A percentile compares a stretch with the other conserved stretches of the same genome.
Evolutionary conservation across 2,329 filamentous ascomycete genomes (phyloP).

Genomic region (Drechslerella dactyloides): DNA sequence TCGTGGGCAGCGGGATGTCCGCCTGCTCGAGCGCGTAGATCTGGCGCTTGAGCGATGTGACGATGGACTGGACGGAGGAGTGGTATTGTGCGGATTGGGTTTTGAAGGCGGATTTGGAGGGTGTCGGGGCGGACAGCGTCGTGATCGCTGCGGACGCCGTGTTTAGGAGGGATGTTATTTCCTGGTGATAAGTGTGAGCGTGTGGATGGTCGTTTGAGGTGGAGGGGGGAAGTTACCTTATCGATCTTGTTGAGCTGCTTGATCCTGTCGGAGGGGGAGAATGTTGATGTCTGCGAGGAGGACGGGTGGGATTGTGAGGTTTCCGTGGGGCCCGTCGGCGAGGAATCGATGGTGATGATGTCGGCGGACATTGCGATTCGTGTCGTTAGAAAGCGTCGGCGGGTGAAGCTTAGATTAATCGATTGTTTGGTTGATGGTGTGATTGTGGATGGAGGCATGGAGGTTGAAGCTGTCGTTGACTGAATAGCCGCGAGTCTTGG

Average conservation of each 20-base stretch:
- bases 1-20: constrained; percentile 38
- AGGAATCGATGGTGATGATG: constrained; percentile 27
- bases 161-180: constrained; percentile 43
- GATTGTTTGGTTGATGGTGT: constrained; percentile 1
- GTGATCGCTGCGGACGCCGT: constrained; percentile 52
- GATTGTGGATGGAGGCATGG: not conserved
- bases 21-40: constrained; percentile 46
- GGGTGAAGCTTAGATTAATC: not conserved
- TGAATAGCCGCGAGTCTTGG: constrained; percentile 21
- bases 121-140: constrained; percentile 26
- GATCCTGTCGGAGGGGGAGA: constrained; percentile 45
- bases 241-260: constrained; percentile 50
- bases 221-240: constrained; percentile 13
- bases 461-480: constrained; percentile 15
- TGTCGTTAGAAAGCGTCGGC: no score
- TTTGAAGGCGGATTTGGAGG: constrained; percentile 37
- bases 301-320: constrained; percentile 17
- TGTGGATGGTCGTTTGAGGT: not conserved
- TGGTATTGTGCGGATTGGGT: constrained; percentile 38
- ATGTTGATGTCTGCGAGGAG: constrained; percentile 28
- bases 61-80: constrained; percentile 35
- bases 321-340: constrained; percentile 21
- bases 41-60: constrained; percentile 35
- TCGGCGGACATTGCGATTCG: not conserved
- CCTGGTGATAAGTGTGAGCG: constrained; percentile 13